Conservation (phyloP, 2,329 filamentous ascomycete genomes). For the Tolypocladium guangdongense region DNA sequence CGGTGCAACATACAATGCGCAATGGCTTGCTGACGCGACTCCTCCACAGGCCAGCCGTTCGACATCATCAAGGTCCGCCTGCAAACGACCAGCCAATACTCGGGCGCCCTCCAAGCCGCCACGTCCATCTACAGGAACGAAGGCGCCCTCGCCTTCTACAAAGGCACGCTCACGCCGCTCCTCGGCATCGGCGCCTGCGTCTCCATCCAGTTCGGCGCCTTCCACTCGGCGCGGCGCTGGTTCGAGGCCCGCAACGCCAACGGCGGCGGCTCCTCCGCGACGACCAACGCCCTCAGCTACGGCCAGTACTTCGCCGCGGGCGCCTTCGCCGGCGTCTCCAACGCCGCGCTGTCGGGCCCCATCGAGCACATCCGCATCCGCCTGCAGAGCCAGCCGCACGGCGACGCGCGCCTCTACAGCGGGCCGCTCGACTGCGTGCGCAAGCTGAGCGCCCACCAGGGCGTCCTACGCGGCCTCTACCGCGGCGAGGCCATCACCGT, state of each 20-base stretch:
- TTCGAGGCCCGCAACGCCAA: constrained; percentile 68
- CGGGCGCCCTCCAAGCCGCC: constrained; percentile 69
- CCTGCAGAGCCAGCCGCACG: constrained; percentile 92
- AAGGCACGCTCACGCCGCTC: constrained; percentile 89
- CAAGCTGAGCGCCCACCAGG: constrained; percentile 59
- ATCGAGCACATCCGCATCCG: constrained; percentile 97
- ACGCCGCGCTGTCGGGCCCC: constrained; percentile 76
- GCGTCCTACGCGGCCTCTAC: constrained; percentile 65
- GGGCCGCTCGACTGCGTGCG: constrained; percentile 86
- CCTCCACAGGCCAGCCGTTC: constrained; percentile 50
- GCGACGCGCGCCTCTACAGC: constrained; percentile 61
- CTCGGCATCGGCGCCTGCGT: constrained; percentile 95
- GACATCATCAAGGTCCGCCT: constrained; percentile 97
- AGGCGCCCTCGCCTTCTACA: constrained; percentile 90
- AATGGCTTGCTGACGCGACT: constrained; percentile 3
- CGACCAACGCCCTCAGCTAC: constrained; percentile 52
- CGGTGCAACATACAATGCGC: background rate
- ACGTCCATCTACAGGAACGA: constrained; percentile 78
- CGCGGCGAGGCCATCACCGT: constrained; percentile 80
- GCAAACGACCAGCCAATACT: constrained; percentile 78
- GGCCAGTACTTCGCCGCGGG: constrained; percentile 82
- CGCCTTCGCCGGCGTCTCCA: constrained; percentile 85
- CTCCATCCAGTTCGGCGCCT: constrained; percentile 96
- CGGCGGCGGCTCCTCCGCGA: constrained; percentile 30
- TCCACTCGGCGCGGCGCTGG: constrained; percentile 80